Evolutionary conservation across 495 filamentous ascomycete genomes (phyloP), one percentile per base, ranked within the genome.

Genomic region (Aspergillus egyptiacus): DNA sequence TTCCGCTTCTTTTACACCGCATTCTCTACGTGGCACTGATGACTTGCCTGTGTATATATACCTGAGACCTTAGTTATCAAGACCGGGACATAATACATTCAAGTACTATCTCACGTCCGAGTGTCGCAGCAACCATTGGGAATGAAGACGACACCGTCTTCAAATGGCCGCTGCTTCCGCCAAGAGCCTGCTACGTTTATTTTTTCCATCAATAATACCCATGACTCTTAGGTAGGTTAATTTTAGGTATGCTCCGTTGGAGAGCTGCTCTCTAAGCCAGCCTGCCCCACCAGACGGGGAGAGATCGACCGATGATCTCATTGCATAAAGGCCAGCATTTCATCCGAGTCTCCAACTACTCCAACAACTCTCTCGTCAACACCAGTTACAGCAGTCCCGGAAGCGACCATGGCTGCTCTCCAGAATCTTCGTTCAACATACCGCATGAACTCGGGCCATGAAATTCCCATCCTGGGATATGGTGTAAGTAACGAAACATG

Each of bases 381-480:
- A 8, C 20, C 27, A 18, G 8, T 5, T 6, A 36, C 11, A 30
- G 19, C 13, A 39, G n/a, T n/a, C 3, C 7, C 10, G 46, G 41
- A 28, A 15, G 4, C 15, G 44, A 69, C 46, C 11, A 71, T 69
- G 66, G 28, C 58, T 7, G 25, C 53, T 17, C 56, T 62, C 6
- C 52, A 59, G 42, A 57, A 51, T 22, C 60, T 65, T 7, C 61
- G 53, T 17, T 64, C 66, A 2, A 68, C 59, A n/a, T 60, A 66
- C 38, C 57, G 47, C 14, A 69, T 91, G 63, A 82, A 80, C 50
- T 91, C 86, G 36, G 87, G 88, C 39, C 81, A 85, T 65, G 80
- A 89, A 40, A 89, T 94, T 32, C 88, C 88, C 0, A 60, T 76
- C 14, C 56, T 91, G n/a, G 88, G 87, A 28, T 91, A 79, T 60